Base-by-base conservation (phyloP, 441 rosid species). In the Populus trichocarpa region DNA sequence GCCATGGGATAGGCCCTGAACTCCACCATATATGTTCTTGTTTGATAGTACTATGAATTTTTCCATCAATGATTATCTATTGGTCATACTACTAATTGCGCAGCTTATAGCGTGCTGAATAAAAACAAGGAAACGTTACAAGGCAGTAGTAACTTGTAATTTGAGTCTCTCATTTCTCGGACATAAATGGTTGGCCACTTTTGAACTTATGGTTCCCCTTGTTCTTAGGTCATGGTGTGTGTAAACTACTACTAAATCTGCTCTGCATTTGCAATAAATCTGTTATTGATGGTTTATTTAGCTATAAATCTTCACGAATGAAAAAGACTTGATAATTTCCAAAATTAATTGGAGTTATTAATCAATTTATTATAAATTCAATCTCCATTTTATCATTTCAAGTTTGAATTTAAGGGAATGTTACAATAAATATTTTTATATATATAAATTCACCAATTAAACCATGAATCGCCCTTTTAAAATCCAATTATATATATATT, bases 1-100 rank as follows among this genome's bases (percentile, higher is more conserved):
- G 97, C 93, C 36, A 87, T 89, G 92, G 90, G 88, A 63, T 88
- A 82, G 67, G 46, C 14, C 78, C 33, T 66, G 33, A 13, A 14
- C 9, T n/a, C 36, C 16, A 66, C 61, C 32, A 30, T 16, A 53
- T 6, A 18, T 53, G 61, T 53, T 53, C 61, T 53, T 53, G 61
- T 18, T 53, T 53, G 61, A 53, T 18, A 53, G 8, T 18, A 18
- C 61, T 2, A 53, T 53, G 32, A 30, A 30, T 30, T 50, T 50
- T 50, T 50, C 57, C 6, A 50, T 50, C 57, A 14, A 50, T 16
- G 6, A 50, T 14, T 50, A 50, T 50, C 57, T 50, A 1, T 50
- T 50, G 3, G 2, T 50, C 20, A 50, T 50, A 16, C 57, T 50
- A 50, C 20, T 14, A 16, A 50, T 50, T 50, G 57, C 57, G 57